These are phyloP conservation scores for Coriaria nepalensis DNA, from an alignment of 306 rosid species.

Conservation along the genomic window DNA sequence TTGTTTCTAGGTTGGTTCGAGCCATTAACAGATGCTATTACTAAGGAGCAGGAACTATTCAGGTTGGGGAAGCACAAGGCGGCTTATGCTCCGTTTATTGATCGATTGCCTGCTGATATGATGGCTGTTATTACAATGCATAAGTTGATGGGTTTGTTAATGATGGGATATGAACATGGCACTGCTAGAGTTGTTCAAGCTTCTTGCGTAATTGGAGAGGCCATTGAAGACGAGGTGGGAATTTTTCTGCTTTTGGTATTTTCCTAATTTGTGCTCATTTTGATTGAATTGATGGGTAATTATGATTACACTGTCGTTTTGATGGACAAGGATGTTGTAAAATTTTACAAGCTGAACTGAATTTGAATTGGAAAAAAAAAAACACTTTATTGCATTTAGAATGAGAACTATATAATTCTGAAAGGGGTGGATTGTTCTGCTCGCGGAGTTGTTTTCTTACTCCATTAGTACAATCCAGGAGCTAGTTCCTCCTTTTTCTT, in stretches of 20 bases:
- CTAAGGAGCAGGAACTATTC: constrained; percentile 49
- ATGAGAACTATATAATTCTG: no score
- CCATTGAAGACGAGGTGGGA: constrained; percentile 85
- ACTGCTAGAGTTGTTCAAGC: constrained; percentile 48
- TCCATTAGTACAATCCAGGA: neutral
- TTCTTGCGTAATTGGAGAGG: constrained; percentile 61
- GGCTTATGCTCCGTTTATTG: constrained; percentile 39
- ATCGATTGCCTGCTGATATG: constrained; percentile 65
- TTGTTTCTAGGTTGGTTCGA: constrained; percentile 97
- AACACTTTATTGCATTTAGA: no score
- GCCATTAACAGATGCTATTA: constrained; percentile 58
- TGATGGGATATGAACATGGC: constrained; percentile 51
- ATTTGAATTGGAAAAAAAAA: no score
- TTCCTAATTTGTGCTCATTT: neutral
- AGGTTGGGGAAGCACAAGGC: constrained; percentile 29
- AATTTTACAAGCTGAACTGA: no score
- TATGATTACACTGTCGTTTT: no score
- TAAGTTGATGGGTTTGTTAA: constrained; percentile 71
- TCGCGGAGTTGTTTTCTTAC: no score
- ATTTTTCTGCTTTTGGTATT: constrained; percentile 1
- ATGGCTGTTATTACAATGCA: constrained; percentile 92
- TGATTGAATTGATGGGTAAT: neutral
- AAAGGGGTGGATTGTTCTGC: no score
- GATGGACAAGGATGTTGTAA: no score
- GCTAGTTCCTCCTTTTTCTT: no score